Evolutionary conservation across 2,329 filamentous ascomycete species (phyloP).

Genomic region (Botryotinia narcissicola): DNA sequence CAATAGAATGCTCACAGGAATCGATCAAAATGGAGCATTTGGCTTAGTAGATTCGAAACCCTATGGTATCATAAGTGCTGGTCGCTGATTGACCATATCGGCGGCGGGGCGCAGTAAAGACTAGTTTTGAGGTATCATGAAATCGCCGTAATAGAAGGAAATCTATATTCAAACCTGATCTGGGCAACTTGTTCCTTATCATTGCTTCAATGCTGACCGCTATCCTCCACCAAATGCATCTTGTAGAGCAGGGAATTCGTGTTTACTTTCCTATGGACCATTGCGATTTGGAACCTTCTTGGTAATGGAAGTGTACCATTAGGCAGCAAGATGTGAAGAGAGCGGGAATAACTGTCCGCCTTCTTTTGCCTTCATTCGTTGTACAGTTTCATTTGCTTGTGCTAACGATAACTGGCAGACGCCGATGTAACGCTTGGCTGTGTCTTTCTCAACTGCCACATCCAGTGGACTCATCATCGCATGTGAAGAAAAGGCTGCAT

Average conservation of each 20-base stretch:
- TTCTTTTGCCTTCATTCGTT: constrained; percentile 5
- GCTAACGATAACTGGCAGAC: not conserved
- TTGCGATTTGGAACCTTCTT: not conserved
- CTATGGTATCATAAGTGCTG: not conserved
- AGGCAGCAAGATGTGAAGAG: constrained; percentile 8
- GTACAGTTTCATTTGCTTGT: not conserved
- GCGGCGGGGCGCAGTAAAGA: not conserved
- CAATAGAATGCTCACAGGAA: not conserved
- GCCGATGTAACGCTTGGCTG: constrained; percentile 12
- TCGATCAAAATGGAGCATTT: not conserved
- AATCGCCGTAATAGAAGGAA: constrained; percentile 1
- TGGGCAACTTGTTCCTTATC: constrained; percentile 21
- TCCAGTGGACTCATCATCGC: not conserved
- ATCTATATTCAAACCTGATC: constrained; percentile 9
- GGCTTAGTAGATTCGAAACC: not conserved
- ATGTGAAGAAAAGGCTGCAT: constrained; percentile 5
- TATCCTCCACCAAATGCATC: not conserved
- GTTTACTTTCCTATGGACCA: not conserved
- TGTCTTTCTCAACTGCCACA: not conserved
- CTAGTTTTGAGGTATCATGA: not conserved
- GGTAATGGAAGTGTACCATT: not conserved
- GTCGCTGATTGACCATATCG: not conserved
- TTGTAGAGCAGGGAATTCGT: not conserved
- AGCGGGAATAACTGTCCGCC: not conserved
- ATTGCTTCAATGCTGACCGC: constrained; percentile 9